Evolutionary conservation across 495 filamentous ascomycete genomes (phyloP), one percentile per base, ranked within the genome.

Genomic region (Lichenothelia convexa): DNA sequence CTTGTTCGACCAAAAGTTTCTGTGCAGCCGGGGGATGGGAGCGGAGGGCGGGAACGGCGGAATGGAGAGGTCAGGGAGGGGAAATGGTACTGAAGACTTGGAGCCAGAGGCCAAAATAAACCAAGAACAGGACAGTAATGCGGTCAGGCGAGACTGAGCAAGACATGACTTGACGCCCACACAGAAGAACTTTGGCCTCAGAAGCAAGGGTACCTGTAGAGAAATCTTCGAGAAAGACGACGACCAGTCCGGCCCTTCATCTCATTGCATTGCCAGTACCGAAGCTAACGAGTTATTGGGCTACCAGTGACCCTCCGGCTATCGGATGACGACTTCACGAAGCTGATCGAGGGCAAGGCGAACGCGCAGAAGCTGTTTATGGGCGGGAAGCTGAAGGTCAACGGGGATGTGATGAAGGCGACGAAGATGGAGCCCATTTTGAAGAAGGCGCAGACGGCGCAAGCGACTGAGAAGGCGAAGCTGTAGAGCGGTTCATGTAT

Each of bases 391-490:
- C 67, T 97, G 51, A 97, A 94, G 77, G 72, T 95, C 51, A 91
- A 85, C 71, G 89, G 89, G 33, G 83, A 95, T 58, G 75, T 97
- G 33, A 95, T 95, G 91, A 92, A 91, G 72, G 89, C 89, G 18
- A 94, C 89, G 30, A 93, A 91, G 74, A 75, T 89, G 60, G 83
- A 93, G 58, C 83, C 85, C 36, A 74, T 94, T 52, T 62, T 95
- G 43, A 84, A 85, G 69, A 91, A 85, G 65, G 80, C 84, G 40
- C 75, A 78, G 56, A 70, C 66, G 43, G n/a, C n/a, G n/a, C n/a
- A n/a, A n/a, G n/a, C n/a, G n/a, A n/a, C n/a, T n/a, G n/a, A n/a
- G n/a, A 84, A 80, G 64, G 73, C 83, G 46, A 93, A 92, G 65
- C 64, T 93, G 60, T 87, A 68, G 62, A 60, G 7, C 24, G 24